These are phyloP conservation scores for Kitagawia praeruptora DNA, from an alignment of 129 eudicot genomes.

Conservation along the genomic window DNA sequence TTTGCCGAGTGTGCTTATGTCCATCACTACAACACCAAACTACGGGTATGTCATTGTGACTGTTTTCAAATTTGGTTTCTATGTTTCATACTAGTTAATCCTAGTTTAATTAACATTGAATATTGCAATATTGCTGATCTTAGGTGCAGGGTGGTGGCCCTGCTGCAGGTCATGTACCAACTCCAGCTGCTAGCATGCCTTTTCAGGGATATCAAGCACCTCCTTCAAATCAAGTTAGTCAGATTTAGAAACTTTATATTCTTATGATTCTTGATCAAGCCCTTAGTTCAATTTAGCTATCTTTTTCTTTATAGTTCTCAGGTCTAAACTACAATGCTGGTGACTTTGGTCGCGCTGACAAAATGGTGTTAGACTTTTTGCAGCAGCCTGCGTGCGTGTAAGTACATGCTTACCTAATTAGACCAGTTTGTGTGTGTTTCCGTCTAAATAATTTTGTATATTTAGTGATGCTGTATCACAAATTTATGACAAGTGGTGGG, in stretches of 20 bases:
- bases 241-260: not conserved
- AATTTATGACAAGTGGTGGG: not conserved
- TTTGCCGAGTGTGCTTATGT: slow-evolving; percentile 65
- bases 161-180: slow-evolving; percentile 26
- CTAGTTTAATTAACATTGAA: slow-evolving; percentile 4
- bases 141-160: slow-evolving; percentile 38
- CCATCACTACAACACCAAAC: slow-evolving; percentile 49
- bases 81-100: not conserved
- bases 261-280: not conserved
- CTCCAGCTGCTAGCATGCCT: slow-evolving; percentile 24
- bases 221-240: slow-evolving; percentile 55
- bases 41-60: slow-evolving; percentile 34
- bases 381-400: slow-evolving; percentile 50
- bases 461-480: not conserved
- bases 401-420: slow-evolving; percentile 21
- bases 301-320: slow-evolving; percentile 26
- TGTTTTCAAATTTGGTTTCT: not conserved
- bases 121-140: slow-evolving; percentile 19
- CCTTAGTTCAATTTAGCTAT: not conserved
- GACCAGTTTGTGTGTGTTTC: not conserved
- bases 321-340: slow-evolving; percentile 30
- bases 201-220: slow-evolving; percentile 34
- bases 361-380: slow-evolving; percentile 46
- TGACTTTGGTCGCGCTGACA: slow-evolving; percentile 38
- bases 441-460: not conserved